Conservation (phyloP, 2,329 filamentous ascomycete species). For the Fusarium euwallaceae region DNA sequence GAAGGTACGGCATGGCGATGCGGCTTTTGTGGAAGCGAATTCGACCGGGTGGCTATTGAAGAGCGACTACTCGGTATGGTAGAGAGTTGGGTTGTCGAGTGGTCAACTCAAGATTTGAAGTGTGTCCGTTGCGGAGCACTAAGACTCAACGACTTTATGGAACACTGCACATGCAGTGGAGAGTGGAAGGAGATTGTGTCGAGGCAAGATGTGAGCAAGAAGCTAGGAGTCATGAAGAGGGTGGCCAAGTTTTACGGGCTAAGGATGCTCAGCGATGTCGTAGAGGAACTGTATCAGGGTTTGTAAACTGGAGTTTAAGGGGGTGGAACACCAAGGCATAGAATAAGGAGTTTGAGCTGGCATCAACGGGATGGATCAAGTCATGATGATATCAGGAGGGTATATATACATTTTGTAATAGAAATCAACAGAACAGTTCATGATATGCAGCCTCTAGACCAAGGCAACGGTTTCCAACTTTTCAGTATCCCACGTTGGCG, state of each 20-base stretch:
- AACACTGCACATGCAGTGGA: constrained; percentile 94
- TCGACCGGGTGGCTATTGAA: constrained; percentile 84
- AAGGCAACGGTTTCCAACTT: constrained; percentile 16
- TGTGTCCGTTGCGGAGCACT: constrained; percentile 80
- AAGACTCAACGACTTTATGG: constrained; percentile 92
- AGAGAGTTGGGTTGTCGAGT: constrained; percentile 80
- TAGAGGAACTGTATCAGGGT: constrained; percentile 70
- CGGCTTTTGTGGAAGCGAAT: constrained; percentile 79
- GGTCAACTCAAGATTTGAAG: constrained; percentile 91
- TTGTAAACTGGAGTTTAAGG: constrained; percentile 52
- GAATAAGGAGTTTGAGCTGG: constrained; percentile 36
- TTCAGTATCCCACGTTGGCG: constrained; percentile 14
- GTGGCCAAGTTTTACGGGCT: constrained; percentile 86
- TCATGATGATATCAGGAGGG: constrained; percentile 5
- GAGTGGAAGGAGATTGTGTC: constrained; percentile 82
- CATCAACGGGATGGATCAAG: constrained; percentile 5
- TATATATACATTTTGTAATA: constrained; percentile 13
- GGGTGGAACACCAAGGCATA: constrained; percentile 16
- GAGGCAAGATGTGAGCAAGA: constrained; percentile 73
- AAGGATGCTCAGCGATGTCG: constrained; percentile 83
- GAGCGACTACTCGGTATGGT: constrained; percentile 84
- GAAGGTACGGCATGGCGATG: constrained; percentile 77
- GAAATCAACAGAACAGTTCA: constrained; percentile 2
- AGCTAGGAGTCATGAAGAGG: constrained; percentile 76
- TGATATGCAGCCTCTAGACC: constrained; percentile 12